Conservation (phyloP, 176 grass and related monocot genomes). For the Carex littledalei region DNA sequence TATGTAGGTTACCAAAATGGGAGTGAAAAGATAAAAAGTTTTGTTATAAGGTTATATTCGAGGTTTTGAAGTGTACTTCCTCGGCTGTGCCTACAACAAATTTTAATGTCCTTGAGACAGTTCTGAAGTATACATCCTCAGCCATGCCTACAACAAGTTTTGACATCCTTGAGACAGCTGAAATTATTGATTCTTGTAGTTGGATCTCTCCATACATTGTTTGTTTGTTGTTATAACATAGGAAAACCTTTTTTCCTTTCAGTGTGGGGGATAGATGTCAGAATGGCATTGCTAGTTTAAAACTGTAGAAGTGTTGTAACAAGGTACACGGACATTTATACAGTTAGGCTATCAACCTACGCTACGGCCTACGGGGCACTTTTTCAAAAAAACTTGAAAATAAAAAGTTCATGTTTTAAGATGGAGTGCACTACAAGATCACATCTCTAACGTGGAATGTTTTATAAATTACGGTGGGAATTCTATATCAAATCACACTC, state of each 20-base stretch:
- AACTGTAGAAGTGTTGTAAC: neutral
- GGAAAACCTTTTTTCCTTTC: neutral
- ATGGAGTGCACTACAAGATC: neutral
- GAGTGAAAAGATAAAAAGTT: neutral
- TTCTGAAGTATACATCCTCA: neutral
- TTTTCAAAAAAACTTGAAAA: neutral
- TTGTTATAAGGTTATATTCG: neutral
- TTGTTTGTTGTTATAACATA: slow-evolving; percentile 10
- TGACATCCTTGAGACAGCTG: neutral
- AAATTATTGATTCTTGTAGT: neutral
- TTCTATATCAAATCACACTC: neutral
- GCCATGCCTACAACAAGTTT: neutral
- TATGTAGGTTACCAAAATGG: neutral
- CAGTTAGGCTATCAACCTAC: neutral
- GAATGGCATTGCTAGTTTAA: neutral
- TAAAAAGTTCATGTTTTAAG: neutral
- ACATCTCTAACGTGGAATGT: no score
- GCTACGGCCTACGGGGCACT: neutral
- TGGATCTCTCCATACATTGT: neutral
- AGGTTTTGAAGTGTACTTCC: neutral
- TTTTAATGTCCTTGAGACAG: neutral
- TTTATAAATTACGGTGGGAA: neutral
- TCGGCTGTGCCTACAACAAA: neutral
- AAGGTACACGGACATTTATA: neutral
- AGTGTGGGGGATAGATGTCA: neutral